Evolutionary conservation across 140 eudicot species (phyloP).

Genomic region (Flaveria floridana): DNA sequence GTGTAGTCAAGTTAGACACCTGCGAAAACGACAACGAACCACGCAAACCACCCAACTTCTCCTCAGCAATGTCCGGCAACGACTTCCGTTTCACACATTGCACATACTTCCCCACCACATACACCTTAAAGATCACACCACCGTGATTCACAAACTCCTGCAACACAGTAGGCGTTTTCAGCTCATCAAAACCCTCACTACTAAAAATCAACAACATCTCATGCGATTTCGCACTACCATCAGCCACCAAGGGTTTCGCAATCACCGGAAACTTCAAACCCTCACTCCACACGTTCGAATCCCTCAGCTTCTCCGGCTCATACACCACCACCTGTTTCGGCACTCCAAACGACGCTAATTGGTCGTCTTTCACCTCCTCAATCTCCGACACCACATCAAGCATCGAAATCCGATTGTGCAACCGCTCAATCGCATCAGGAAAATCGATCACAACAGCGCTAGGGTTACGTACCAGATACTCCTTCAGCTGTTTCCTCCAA

Average conservation of each 20-base stretch:
- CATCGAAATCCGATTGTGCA: constrained; percentile 62
- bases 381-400: constrained; percentile 46
- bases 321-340: constrained; percentile 48
- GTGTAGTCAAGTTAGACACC: constrained; percentile 54
- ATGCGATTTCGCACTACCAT: constrained; percentile 46
- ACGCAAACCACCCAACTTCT: constrained; percentile 39
- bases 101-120: constrained; percentile 53
- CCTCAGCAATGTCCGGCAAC: constrained; percentile 47
- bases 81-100: constrained; percentile 59
- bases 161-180: constrained; percentile 41
- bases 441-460: constrained; percentile 44
- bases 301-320: constrained; percentile 33
- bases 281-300: constrained; percentile 22
- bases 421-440: constrained; percentile 47
- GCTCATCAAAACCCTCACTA: constrained; percentile 36
- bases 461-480: constrained; percentile 37
- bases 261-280: constrained; percentile 50
- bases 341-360: constrained; percentile 39
- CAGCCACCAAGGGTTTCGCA: constrained; percentile 51
- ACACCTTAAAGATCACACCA: constrained; percentile 54
- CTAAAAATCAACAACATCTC: constrained; percentile 42
- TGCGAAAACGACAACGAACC: constrained; percentile 60
- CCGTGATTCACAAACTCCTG: constrained; percentile 65
- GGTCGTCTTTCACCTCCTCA: constrained; percentile 14
- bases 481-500: constrained; percentile 42